Base-by-base conservation (phyloP, 495 filamentous ascomycete genomes). In the Xylaria bambusicola region DNA sequence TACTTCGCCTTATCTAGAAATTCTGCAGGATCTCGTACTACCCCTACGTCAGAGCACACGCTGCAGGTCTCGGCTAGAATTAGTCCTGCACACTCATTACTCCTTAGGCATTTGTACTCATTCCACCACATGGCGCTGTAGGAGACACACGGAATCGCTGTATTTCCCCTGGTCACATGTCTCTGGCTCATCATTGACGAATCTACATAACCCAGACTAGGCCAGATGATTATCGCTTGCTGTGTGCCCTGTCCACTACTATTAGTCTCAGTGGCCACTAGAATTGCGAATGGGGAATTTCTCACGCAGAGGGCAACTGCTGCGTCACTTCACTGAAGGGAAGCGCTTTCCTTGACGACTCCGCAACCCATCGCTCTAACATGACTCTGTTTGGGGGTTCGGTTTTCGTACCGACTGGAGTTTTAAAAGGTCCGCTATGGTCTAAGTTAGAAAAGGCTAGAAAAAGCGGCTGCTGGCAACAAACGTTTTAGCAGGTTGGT, bases 261-360 rank as follows among this genome's bases (percentile, higher is more conserved):
- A 36, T 70, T 35, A 70, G 63, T 33, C 53, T 40, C 33, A 23
- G 41, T n/a, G 36, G 52, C 35, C 38, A 46, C 50, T 47, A 1
- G 52, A 27, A 35, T 52, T 17, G 31, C 13, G 46, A 49, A 44
- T n/a, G 23, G 38, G 49, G 9, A 40, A 13, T 15, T 18, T 56
- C 63, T 54, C 60, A 70, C 68, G 31, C 58, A 46, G 29, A 49
- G 23, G 56, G 49, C 9, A 54, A 38, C 31, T 68, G 65, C 41
- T 71, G 68, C 36, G 58, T 65, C 18, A 66, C 69, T 64, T 79
- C 76, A 58, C 44, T 73, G 53, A 77, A 68, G 45, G 76, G 67
- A 42, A 79, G 71, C n/a, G 74, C 72, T 17, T 58, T 66, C 8
- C 63, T 69, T 36, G 66, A 54, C 21, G 66, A 68, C 60, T 79